A percentile compares a stretch with the other conserved stretches of the same genome.
Evolutionary conservation across 441 rosid genomes (phyloP).

Genomic region (Pelargonium cotyledonis): DNA sequence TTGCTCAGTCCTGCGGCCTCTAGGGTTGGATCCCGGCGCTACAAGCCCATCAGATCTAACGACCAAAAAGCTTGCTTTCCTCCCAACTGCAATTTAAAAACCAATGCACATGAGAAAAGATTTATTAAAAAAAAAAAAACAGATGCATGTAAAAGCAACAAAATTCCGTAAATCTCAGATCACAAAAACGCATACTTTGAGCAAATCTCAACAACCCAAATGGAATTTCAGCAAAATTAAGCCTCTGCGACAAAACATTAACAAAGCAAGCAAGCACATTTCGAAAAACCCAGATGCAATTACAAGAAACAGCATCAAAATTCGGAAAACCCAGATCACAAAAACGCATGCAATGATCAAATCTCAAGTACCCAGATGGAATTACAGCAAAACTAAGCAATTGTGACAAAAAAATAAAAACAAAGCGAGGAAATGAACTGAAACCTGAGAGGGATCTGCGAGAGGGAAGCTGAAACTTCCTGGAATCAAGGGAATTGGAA

Average conservation of each 20-base stretch:
- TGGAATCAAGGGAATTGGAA: conserved; percentile 40
- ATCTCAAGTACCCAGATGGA: neutral
- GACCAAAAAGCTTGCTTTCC: conserved; percentile 33
- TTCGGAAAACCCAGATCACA: neutral
- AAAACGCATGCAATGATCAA: neutral
- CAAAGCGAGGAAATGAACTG: neutral
- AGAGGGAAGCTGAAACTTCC: conserved; percentile 28
- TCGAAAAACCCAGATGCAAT: neutral
- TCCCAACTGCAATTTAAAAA: conserved; percentile 30
- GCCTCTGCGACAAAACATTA: no score
- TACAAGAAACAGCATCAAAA: neutral
- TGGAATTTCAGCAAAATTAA: no score
- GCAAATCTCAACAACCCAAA: neutral
- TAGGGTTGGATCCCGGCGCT: conserved; percentile 24
- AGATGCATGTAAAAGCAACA: no score
- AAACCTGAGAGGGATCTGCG: conserved; percentile 42
- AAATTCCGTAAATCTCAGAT: neutral
- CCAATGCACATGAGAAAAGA: neutral
- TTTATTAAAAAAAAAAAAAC: no score
- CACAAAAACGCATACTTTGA: neutral
- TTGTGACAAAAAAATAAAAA: neutral
- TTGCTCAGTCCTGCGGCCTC: conserved; percentile 31
- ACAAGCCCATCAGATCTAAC: conserved; percentile 50
- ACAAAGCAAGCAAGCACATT: neutral
- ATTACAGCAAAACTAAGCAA: neutral